Evolutionary conservation across 2,329 filamentous ascomycete genomes (phyloP), one percentile per base, ranked within the genome.

Genomic region (Cercospora citrullina): DNA sequence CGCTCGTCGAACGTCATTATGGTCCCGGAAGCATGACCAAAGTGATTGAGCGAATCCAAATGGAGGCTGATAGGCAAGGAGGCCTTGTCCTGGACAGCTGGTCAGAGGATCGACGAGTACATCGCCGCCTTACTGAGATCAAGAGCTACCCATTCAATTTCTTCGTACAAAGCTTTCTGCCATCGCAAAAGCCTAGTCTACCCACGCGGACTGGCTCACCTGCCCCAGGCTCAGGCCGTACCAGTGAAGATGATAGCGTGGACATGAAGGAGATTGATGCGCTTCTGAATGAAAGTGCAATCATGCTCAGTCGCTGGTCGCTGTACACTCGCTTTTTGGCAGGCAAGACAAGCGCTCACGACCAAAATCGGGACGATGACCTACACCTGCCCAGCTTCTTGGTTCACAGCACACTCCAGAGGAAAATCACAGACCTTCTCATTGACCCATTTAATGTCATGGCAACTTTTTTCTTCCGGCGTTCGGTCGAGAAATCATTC

Each of bases 131-230:
- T 69, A 98, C 92, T 2, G 95, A 99, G 76, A 92, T 97, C 79
- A 98, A 96, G 81, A 97, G 94, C 65, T 99, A 99, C 77, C 94
- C 95, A 0, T 99, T 97, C 79, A 97, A 94, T 0, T 99, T 99
- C 77, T 83, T 99, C 55, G 94, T 98, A 0, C 94, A 97, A 80
- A 97, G 94, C 81, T 97, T 97, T 78, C 79, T 97, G 58, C 89
- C 92, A 0, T 84, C 87, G 31, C 90, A 92, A 67, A 90, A 90
- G 69, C 83, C 87, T 5, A 87, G 87, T 1, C 89, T 89, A 1
- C 48, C 64, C 6, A 67, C 71, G 8, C 87, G 92, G 55, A 87
- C 92, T 42, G 90, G 86, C 71, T 96, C 94, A 1, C 94, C 94
- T 1, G 91, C 91, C 0, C 80, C 78, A 60, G 76, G 75, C 2